Conservation (phyloP, 371 early-diverging fungal species). For the Mucor lusitanicus region DNA sequence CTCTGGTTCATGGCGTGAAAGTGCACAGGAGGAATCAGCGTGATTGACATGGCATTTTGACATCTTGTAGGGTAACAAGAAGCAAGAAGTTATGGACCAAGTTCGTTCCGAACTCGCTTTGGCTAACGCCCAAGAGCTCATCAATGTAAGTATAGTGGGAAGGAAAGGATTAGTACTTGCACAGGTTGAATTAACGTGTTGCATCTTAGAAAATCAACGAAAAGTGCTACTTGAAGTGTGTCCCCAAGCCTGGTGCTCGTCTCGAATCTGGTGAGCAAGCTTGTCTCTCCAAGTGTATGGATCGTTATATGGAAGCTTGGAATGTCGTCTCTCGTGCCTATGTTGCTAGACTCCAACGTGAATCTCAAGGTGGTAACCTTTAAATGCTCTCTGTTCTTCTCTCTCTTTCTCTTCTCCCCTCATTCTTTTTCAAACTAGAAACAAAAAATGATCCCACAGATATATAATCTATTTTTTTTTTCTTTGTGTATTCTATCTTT, state of each 20-base stretch:
- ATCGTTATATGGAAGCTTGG: slow-evolving; percentile 89
- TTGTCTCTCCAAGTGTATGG: slow-evolving; percentile 83
- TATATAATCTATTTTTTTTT: slow-evolving; percentile 1
- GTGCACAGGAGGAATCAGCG: not conserved
- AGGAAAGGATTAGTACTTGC: not conserved
- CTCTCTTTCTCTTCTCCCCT: not conserved
- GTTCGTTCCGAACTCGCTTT: slow-evolving; percentile 82
- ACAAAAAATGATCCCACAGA: not conserved
- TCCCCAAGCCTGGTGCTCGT: slow-evolving; percentile 74
- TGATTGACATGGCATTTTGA: not conserved
- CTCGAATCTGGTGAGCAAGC: slow-evolving; percentile 74
- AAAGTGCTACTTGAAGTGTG: slow-evolving; percentile 82
- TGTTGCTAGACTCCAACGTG: slow-evolving; percentile 70
- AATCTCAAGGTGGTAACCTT: slow-evolving; percentile 52
- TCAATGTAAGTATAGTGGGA: slow-evolving; percentile 57
- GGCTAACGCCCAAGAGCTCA: slow-evolving; percentile 87
- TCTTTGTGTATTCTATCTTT: slow-evolving; percentile 15
- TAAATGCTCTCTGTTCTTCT: slow-evolving; percentile 1
- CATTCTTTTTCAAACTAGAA: not conserved
- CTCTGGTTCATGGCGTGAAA: not conserved
- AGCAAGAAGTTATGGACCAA: slow-evolving; percentile 86
- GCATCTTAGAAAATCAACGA: slow-evolving; percentile 75
- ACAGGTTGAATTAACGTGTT: not conserved
- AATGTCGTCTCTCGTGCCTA: slow-evolving; percentile 82
- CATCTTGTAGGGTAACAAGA: slow-evolving; percentile 56